phyloP scores from a whole-genome alignment of 495 filamentous ascomycete genomes.

The Barbatosphaeria neglecta region DNA sequence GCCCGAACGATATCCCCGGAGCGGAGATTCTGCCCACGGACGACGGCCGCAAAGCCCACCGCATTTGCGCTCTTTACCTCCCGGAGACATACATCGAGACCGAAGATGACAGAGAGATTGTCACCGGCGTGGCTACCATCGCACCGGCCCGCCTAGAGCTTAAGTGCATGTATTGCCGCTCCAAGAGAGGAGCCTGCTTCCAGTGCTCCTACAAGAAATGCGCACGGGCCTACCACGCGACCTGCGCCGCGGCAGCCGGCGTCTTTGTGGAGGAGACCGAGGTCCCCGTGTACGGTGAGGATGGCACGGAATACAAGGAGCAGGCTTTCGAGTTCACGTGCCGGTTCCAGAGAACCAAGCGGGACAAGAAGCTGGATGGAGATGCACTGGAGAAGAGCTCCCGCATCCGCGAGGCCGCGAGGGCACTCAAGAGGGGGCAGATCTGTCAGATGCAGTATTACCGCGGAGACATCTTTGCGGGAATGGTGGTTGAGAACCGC shows the following conservation, averaged over 20 bases:
- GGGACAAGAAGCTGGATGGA: constrained; percentile 55
- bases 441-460: constrained; percentile 82
- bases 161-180: constrained; percentile 89
- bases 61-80: constrained; percentile 79
- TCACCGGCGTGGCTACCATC: constrained; percentile 68
- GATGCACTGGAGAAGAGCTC: constrained; percentile 59
- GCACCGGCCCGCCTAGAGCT: constrained; percentile 80
- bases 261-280: constrained; percentile 80
- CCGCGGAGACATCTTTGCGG: constrained; percentile 79
- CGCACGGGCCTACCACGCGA: constrained; percentile 85
- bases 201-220: constrained; percentile 96
- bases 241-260: constrained; percentile 82
- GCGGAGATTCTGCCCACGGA: constrained; percentile 80
- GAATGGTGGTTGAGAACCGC: constrained; percentile 77
- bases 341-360: constrained; percentile 83
- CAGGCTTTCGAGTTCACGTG: constrained; percentile 86
- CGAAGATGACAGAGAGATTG: constrained; percentile 52
- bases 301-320: constrained; percentile 81
- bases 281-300: constrained; percentile 78
- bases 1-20: constrained; percentile 80
- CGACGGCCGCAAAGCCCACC: constrained; percentile 77
- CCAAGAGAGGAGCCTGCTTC: constrained; percentile 87
- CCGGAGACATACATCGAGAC: constrained; percentile 84
- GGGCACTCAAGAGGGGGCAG: constrained; percentile 57
- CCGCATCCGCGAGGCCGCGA: constrained; percentile 56